Percentiles rank a stretch among this genome's conserved stretches.
These are phyloP conservation scores for Colletotrichum somersetense DNA, from an alignment of 2,329 filamentous ascomycete genomes.

Conservation along the genomic window DNA sequence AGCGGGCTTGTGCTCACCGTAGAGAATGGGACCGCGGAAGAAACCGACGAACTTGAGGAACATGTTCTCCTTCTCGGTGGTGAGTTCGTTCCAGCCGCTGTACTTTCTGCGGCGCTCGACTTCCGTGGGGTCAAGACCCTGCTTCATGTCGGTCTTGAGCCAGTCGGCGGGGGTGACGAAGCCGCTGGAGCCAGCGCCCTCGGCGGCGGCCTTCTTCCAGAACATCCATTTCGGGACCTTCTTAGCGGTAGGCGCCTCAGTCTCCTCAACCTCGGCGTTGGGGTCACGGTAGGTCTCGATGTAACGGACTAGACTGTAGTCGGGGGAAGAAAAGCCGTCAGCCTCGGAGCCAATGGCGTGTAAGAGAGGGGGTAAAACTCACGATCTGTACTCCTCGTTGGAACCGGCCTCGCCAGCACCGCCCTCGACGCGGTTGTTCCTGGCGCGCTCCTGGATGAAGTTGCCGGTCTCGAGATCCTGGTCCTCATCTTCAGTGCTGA, in stretches of 20 bases:
- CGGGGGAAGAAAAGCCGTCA: not conserved
- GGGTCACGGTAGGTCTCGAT: constrained; percentile 56
- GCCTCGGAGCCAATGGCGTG: constrained; percentile 21
- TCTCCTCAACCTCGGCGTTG: constrained; percentile 47
- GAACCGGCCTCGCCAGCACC: constrained; percentile 34
- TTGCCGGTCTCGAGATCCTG: constrained; percentile 42
- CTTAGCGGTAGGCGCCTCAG: constrained; percentile 45
- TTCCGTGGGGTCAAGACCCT: constrained; percentile 70
- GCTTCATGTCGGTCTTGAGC: constrained; percentile 75
- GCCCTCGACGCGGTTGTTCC: constrained; percentile 40
- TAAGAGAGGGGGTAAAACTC: constrained; percentile 19
- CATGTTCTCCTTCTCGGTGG: constrained; percentile 81
- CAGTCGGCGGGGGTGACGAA: constrained; percentile 73
- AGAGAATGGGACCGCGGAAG: constrained; percentile 82
- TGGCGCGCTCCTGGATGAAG: constrained; percentile 41
- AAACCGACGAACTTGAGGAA: constrained; percentile 80
- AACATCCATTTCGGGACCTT: constrained; percentile 54
- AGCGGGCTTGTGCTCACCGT: constrained; percentile 67
- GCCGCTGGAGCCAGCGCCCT: constrained; percentile 47
- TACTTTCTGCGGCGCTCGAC: constrained; percentile 75
- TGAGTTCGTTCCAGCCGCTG: constrained; percentile 78
- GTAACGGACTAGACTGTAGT: constrained; percentile 46
- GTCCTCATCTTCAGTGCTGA: constrained; percentile 40
- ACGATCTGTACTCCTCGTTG: constrained; percentile 42
- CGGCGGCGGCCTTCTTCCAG: constrained; percentile 47